Evolutionary conservation across 768 basidiomycete genomes (phyloP).

Genomic region (Zangia roseola): DNA sequence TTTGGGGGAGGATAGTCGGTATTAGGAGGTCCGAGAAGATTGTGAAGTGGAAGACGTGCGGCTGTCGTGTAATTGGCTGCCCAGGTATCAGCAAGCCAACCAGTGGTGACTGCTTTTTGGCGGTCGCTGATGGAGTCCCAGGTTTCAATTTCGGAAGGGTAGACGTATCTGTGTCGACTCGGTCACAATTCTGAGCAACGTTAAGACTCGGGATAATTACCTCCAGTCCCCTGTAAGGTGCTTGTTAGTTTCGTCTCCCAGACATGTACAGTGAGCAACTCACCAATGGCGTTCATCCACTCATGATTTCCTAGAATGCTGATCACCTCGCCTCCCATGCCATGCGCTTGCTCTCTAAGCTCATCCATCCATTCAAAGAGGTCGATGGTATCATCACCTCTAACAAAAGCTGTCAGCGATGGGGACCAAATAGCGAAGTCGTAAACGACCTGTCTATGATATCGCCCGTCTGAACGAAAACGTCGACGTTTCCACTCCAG

Average conservation of each 20-base stretch:
- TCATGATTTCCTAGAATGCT: slow-evolving; percentile 93
- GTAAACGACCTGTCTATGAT: slow-evolving; percentile 80
- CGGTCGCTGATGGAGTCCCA: slow-evolving; percentile 73
- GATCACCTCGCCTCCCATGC: slow-evolving; percentile 68
- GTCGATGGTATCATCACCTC: slow-evolving; percentile 87
- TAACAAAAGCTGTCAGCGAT: slow-evolving; percentile 28
- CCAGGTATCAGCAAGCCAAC: slow-evolving; percentile 81
- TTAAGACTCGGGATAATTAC: slow-evolving; percentile 35
- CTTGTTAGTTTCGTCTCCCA: slow-evolving; percentile 8
- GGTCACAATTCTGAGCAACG: slow-evolving; percentile 4
- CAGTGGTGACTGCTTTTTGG: slow-evolving; percentile 70
- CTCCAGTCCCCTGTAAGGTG: slow-evolving; percentile 75
- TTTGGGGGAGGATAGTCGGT: slow-evolving; percentile 51
- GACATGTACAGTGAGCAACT: slow-evolving; percentile 6
- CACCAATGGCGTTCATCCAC: slow-evolving; percentile 89
- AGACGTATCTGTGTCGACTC: slow-evolving; percentile 67
- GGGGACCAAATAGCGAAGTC: background rate
- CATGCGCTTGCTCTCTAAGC: slow-evolving; percentile 71
- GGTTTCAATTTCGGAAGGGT: slow-evolving; percentile 75
- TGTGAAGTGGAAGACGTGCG: slow-evolving; percentile 78
- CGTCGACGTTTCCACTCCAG: slow-evolving; percentile 83
- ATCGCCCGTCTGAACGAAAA: slow-evolving; percentile 94
- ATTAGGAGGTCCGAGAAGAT: slow-evolving; percentile 64
- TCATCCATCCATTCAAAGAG: slow-evolving; percentile 84
- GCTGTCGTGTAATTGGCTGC: slow-evolving; percentile 81